Conservation (phyloP, 202 grass and related monocot species). For the Setaria italica region DNA sequence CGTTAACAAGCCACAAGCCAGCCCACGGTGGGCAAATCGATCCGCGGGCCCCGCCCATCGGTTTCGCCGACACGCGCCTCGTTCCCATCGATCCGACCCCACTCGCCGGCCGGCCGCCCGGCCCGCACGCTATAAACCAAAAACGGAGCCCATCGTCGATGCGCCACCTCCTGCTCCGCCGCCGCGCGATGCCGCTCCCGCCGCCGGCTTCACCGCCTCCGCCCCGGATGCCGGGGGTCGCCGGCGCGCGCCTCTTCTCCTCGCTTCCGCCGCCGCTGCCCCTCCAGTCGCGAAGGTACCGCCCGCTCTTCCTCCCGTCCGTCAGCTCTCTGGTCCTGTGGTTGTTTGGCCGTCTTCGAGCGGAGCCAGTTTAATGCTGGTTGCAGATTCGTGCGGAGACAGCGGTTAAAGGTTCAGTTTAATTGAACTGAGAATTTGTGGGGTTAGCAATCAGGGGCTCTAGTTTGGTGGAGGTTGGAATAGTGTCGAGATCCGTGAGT, state of each 20-base stretch:
- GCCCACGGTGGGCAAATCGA: too few relatives aligned
- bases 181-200: slow-evolving; percentile 52
- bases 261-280: slow-evolving; percentile 51
- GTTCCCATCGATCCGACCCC: too few relatives aligned
- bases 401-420: too few relatives aligned
- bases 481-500: background rate
- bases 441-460: background rate
- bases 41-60: too few relatives aligned
- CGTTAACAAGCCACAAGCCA: too few relatives aligned
- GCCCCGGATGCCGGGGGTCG: slow-evolving; percentile 34
- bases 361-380: background rate
- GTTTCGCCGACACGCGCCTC: too few relatives aligned
- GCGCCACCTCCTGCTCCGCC: slow-evolving; percentile 37
- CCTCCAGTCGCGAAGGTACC: slow-evolving; percentile 64
- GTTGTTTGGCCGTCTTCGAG: background rate
- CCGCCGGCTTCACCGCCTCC: background rate
- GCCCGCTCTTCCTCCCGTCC: background rate
- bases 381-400: background rate
- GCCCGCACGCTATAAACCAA: slow-evolving; percentile 29
- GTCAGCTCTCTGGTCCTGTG: background rate
- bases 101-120: background rate
- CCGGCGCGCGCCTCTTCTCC: slow-evolving; percentile 49
- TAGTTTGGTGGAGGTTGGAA: background rate
- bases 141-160: background rate
- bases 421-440: background rate